Base-by-base conservation (phyloP, 164 flowering plant species). In the Santalum album region DNA sequence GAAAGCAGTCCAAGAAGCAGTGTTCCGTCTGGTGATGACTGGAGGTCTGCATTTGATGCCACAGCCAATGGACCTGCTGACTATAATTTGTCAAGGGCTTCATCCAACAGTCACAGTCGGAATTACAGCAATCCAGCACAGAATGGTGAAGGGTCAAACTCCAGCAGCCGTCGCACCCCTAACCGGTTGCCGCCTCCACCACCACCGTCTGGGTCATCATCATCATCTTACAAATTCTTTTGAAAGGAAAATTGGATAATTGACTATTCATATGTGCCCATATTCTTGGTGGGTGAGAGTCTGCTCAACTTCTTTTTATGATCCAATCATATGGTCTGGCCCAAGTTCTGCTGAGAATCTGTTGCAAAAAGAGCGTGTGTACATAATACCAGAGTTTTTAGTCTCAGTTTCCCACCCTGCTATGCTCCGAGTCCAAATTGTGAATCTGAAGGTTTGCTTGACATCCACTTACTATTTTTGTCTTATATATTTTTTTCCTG, bases 1-100 rank as follows among this genome's bases (percentile, higher is more conserved):
- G 97, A 84, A 62, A 84, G 77, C 66, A 86, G 97, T 72, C 91
- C 97, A 25, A 75, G 81, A 68, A 56, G 75, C 16, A 25, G 56
- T 29, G 79, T 68, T 19, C 21, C 79, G 2, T 55, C 76, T 23
- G 87, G 84, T n/a, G 95, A 85, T 56, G 97, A 90, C 44, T 90
- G 97, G 97, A 80, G 85, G 62, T 67, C 84, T 43, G 97, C 97
- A 58, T 90, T 90, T 62, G 88, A 90, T 67, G 81, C 90, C 29
- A 94, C 97, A 34, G 92, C 94, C 32, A 86, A 81, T 72, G 95
- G 90, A 21, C 72, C 66, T 2, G 84, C 79, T 9, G 57, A 26
- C 51, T 49, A 54, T 24, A 62, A 61, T 18, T 68, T 62, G 18
- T 69, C 73, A n/a, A 72, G 84, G 42, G 74, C 72, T 23, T 58